These are phyloP conservation scores for Fusarium oxysporum DNA, from an alignment of 2,329 filamentous ascomycete species.

Conservation along the genomic window DNA sequence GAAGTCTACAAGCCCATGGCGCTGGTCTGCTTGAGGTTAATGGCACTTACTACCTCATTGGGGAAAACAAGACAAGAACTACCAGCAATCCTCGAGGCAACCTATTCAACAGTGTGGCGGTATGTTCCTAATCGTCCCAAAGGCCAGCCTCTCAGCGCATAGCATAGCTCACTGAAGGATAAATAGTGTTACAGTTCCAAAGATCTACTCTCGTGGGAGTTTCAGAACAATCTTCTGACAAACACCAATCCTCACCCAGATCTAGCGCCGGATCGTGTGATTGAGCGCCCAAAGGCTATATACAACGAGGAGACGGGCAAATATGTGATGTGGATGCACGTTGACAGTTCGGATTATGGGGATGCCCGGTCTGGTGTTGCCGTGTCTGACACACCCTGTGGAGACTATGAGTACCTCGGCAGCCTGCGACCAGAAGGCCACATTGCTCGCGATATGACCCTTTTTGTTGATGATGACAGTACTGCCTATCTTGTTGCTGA, in stretches of 20 bases:
- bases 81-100: background rate
- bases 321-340: constrained; percentile 77
- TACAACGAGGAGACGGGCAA: constrained; percentile 71
- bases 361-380: constrained; percentile 75
- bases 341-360: constrained; percentile 69
- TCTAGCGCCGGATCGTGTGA: background rate
- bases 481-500: background rate
- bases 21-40: background rate
- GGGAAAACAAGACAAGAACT: background rate
- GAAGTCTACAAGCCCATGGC: background rate
- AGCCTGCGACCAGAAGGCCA: background rate
- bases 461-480: background rate
- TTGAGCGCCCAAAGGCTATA: constrained; percentile 68
- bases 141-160: background rate
- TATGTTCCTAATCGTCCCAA: background rate
- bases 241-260: background rate
- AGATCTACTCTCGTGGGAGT: background rate
- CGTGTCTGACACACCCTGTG: background rate
- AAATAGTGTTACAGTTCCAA: background rate
- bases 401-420: background rate
- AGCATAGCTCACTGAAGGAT: background rate
- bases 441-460: background rate
- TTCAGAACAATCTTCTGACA: background rate
- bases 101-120: background rate
- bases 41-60: background rate